Evolutionary conservation across 495 filamentous ascomycete species (phyloP).

Genomic region (Coniosporium apollinis): DNA sequence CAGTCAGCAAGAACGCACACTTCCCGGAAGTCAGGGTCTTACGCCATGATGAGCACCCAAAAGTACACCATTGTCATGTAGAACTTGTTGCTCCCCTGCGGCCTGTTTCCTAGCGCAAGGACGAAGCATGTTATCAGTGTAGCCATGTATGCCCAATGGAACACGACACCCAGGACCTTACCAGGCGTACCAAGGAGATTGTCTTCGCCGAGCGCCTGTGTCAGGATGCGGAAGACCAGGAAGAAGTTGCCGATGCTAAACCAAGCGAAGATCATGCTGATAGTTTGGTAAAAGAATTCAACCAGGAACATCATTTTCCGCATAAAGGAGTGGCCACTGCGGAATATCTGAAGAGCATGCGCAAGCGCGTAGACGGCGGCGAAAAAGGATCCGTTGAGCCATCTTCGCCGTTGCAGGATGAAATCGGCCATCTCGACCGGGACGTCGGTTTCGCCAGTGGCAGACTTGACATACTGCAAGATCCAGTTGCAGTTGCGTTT

Average conservation of each 20-base stretch:
- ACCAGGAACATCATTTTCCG: conserved; percentile 79
- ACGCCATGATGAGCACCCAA: conserved; percentile 90
- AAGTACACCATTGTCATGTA: conserved; percentile 97
- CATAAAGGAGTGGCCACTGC: conserved; percentile 73
- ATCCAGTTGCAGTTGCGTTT: conserved; percentile 97
- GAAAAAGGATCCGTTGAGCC: conserved; percentile 98
- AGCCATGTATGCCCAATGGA: conserved; percentile 91
- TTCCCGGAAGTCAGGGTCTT: conserved; percentile 18
- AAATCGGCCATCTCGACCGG: conserved; percentile 87
- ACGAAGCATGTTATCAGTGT: conserved; percentile 92
- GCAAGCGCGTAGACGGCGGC: conserved; percentile 89
- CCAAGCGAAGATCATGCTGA: conserved; percentile 98
- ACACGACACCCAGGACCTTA: conserved; percentile 67
- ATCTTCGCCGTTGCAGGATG: conserved; percentile 88
- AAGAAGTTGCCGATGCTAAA: conserved; percentile 99
- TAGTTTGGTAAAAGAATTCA: conserved; percentile 84
- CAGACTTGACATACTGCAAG: conserved; percentile 92
- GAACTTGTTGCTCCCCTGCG: conserved; percentile 79
- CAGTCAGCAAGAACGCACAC: conserved; percentile 1
- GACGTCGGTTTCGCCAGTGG: conserved; percentile 95
- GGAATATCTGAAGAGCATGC: conserved; percentile 88
- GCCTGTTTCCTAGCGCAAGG: conserved; percentile 83
- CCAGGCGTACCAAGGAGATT: conserved; percentile 58
- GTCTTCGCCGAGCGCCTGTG: conserved; percentile 54
- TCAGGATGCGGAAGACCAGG: conserved; percentile 95